Evolutionary conservation across 148 eudicot genomes (phyloP), one percentile per base, ranked within the genome.

Genomic region (Nepenthes mirabilis): DNA sequence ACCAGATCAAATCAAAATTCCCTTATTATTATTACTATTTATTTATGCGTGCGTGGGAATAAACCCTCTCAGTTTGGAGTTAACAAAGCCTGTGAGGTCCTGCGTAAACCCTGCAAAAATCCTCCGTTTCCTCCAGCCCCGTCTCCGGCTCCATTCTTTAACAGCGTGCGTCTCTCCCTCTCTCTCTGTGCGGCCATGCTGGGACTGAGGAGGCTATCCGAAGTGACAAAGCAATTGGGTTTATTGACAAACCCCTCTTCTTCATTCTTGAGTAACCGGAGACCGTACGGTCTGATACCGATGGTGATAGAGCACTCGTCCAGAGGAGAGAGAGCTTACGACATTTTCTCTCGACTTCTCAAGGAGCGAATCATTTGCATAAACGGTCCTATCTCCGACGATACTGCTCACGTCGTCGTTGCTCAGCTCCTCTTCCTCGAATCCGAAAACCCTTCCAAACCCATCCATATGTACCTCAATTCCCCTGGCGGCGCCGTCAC

Each of bases 401-500:
- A 91, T 62, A 91, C 97, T 8, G 78, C 97, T 0, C 97, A 91
- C 54, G 96, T 91, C 14, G 97, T 91, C 6, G 96, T 91, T 36
- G 97, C 97, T 3, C 97, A 91, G 74, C 83, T 91, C 2, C 93
- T 91, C 49, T 91, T 74, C 47, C 94, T 91, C 33, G 97, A 91
- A 70, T 91, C 97, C 5, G 97, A 91, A 52, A 91, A 91, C 71
- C 97, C 97, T 0, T 80, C 96, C 61, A 91, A 91, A 54, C 97
- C 97, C 7, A 88, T 91, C 53, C 43, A 88, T 69, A 85, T 91
- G 96, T 91, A 91, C 57, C 80, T 91, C 69, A 91, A 91, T 59
- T 91, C 97, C 61, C 97, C 97, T 3, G 97, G 97, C n/a, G 97
- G 97, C 53, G 94, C 90, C 37, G 97, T 91, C 57, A 83, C 97